A percentile compares a stretch with the other conserved stretches of the same genome.
Conservation (phyloP, 2,329 filamentous ascomycete genomes). For the Penicillium brevicompactum region DNA sequence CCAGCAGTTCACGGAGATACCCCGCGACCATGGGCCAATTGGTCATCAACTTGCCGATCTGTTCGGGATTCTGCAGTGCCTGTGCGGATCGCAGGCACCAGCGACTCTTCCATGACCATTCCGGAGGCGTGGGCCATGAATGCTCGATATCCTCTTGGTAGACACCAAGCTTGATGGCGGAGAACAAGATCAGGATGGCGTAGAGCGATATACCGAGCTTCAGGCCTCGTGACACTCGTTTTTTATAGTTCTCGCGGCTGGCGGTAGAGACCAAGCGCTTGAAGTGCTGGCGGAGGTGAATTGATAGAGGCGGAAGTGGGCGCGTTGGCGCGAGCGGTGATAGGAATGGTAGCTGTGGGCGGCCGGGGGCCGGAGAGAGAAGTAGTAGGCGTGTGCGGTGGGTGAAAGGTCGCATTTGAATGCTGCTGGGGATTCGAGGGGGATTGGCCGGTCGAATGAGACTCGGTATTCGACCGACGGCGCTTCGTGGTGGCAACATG, state of each 20-base stretch:
- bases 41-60: constrained; percentile 55
- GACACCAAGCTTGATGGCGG: constrained; percentile 65
- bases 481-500: constrained; percentile 39
- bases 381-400: constrained; percentile 57
- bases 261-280: constrained; percentile 79
- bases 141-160: constrained; percentile 76
- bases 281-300: constrained; percentile 56
- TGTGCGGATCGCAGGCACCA: constrained; percentile 67
- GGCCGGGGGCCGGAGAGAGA: constrained; percentile 51
- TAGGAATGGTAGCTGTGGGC: constrained; percentile 68
- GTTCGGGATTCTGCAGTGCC: constrained; percentile 59
- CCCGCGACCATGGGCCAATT: constrained; percentile 71
- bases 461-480: constrained; percentile 43
- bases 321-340: constrained; percentile 54
- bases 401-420: constrained; percentile 57
- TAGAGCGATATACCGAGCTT: constrained; percentile 72
- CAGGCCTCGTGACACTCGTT: constrained; percentile 62
- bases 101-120: constrained; percentile 75
- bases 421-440: constrained; percentile 28
- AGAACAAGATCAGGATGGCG: constrained; percentile 61
- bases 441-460: constrained; percentile 40
- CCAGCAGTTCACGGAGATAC: constrained; percentile 61
- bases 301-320: constrained; percentile 55
- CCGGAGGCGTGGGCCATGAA: constrained; percentile 75
- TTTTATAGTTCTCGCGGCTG: constrained; percentile 54